These are phyloP conservation scores for Alisma plantagoaquatica DNA, from an alignment of 106 monocot genomes.

Conservation along the genomic window DNA sequence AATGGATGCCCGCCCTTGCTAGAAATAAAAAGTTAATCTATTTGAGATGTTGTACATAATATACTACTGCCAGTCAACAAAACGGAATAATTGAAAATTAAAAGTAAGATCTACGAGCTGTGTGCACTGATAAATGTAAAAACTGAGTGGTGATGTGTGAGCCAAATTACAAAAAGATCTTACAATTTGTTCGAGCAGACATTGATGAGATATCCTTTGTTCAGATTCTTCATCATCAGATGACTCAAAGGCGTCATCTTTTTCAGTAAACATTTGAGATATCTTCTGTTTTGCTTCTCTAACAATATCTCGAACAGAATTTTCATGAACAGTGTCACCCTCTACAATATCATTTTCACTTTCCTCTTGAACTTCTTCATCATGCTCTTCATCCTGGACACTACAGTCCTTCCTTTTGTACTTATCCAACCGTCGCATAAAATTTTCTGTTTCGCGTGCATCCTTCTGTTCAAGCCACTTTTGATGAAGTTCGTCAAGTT, in stretches of 20 bases:
- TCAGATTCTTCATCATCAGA: slow-evolving; percentile 95
- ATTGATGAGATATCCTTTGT: slow-evolving; percentile 35
- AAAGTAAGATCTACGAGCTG: no score
- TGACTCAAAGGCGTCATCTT: slow-evolving; percentile 41
- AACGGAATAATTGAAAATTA: no score
- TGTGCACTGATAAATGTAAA: no score
- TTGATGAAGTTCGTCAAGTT: slow-evolving; percentile 77
- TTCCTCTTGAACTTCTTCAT: slow-evolving; percentile 20
- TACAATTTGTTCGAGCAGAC: slow-evolving; percentile 50
- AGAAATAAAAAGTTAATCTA: slow-evolving; percentile 5
- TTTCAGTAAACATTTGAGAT: slow-evolving; percentile 70
- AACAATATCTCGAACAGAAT: slow-evolving; percentile 16
- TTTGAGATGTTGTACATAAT: no score
- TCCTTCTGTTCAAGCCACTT: slow-evolving; percentile 94
- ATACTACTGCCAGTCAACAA: no score
- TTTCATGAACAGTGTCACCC: slow-evolving; percentile 21
- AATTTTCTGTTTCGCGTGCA: slow-evolving; percentile 64
- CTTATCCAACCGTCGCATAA: slow-evolving; percentile 50
- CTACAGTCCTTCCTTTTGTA: slow-evolving; percentile 19
- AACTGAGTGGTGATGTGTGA: no score
- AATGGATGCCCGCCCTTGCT: slow-evolving; percentile 28
- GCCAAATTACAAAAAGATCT: no score
- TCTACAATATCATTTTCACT: slow-evolving; percentile 15
- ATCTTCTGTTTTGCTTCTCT: slow-evolving; percentile 70
- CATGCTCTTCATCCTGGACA: slow-evolving; percentile 31